Base-by-base conservation (phyloP, 1,284 basidiomycete species). In the Puccinia hordei region DNA sequence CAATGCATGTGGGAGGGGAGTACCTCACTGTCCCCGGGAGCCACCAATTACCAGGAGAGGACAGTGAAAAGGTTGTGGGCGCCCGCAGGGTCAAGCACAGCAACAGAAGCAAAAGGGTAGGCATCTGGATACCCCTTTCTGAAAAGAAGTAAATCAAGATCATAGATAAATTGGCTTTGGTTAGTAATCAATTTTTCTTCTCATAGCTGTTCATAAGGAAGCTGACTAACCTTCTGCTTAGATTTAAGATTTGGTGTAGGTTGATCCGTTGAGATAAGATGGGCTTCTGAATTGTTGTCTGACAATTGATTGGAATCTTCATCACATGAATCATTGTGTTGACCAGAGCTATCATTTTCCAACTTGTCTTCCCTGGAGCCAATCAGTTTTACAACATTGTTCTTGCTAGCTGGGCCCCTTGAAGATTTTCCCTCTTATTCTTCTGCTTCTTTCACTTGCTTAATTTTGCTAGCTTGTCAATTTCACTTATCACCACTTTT, bases 271-370 rank as follows among this genome's bases (percentile, higher is more conserved):
- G 68, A 71, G 49, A 27, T 38, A 19, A 35, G 24, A 12, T 79
- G 44, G n/a, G 33, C 46, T n/a, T 35, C 10, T 9, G 46, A 24
- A 17, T 49, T 8, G 33, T 13, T 2, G 24, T 33, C 49, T 10
- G 13, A 57, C 8, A 17, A 38, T n/a, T 38, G 30, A n/a, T 17
- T 10, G 19, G 44, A 17, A 27, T n/a, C 22, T 51, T 77, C 83
- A 91, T 92, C n/a, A 95, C 87, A 85, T 90, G 93, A 83, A 89
- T 88, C 85, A 92, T 93, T 93, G 78, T 94, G 93, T 81, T 91
- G 91, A 0, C 91, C 93, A 27, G 91, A 93, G 84, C 94, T 92
- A 74, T 44, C 71, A 59, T 38, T 53, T 27, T 59, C 71, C 22
- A 91, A 91, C 72, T 85, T 86, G 73, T 86, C 81, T 68, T 77